These are phyloP conservation scores for Neurospora sp. DNA, from an alignment of 495 filamentous ascomycete genomes.

Conservation along the genomic window DNA sequence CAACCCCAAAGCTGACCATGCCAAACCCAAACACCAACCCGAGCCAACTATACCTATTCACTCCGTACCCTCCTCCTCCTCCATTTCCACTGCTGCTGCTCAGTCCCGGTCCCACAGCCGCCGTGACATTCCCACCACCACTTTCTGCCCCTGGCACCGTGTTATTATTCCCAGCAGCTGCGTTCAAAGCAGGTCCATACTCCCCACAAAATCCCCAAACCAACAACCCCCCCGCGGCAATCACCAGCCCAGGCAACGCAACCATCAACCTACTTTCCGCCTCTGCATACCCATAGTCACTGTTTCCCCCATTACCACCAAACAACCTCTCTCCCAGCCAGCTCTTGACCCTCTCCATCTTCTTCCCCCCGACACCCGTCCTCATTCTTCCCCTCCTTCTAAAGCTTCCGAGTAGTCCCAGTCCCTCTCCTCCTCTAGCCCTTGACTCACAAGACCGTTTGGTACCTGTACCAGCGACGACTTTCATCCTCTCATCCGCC, in stretches of 20 bases:
- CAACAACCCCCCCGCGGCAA: slow-evolving; percentile 18
- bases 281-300: slow-evolving; percentile 16
- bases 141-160: neutral
- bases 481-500: slow-evolving; percentile 11
- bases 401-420: neutral
- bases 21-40: slow-evolving; percentile 21
- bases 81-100: neutral
- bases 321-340: neutral
- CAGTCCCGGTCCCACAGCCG: neutral
- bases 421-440: neutral
- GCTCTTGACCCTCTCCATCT: neutral
- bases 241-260: slow-evolving; percentile 13
- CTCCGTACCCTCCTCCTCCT: neutral
- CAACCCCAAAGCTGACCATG: slow-evolving; percentile 22
- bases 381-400: neutral
- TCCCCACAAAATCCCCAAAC: slow-evolving; percentile 24
- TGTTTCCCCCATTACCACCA: neutral
- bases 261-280: slow-evolving; percentile 17
- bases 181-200: neutral
- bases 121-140: neutral
- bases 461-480: neutral
- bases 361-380: neutral
- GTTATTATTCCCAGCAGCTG: neutral
- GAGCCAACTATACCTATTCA: slow-evolving; percentile 11
- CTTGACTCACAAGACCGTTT: neutral